Percentiles rank a stretch among this genome's conserved stretches.
These are phyloP conservation scores for Mentha longifolia DNA, from an alignment of 257 asterid species.

Conservation along the genomic window DNA sequence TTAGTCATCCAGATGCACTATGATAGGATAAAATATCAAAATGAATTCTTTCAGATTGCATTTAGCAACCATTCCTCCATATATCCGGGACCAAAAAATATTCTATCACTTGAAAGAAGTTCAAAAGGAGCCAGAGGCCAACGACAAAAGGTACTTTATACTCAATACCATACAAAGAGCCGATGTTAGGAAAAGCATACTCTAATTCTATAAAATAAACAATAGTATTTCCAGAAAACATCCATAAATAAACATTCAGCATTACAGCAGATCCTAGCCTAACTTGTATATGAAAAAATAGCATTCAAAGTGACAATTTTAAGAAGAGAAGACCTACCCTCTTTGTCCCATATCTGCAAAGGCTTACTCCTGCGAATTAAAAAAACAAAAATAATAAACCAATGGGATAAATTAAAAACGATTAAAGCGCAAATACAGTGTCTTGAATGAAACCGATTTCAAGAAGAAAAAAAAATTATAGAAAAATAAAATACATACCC, in stretches of 20 bases:
- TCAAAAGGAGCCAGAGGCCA: conserved; percentile 7
- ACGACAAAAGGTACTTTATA: neutral
- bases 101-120: conserved; percentile 2
- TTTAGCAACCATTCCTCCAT: neutral
- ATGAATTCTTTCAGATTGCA: neutral
- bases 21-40: neutral
- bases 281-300: neutral
- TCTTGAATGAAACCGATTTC: neutral
- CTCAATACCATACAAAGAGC: neutral
- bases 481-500: conserved; percentile 57
- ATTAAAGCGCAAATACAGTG: neutral
- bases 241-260: neutral
- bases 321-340: conserved; percentile 47
- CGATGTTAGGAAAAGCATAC: neutral
- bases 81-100: neutral
- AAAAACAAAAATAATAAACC: neutral
- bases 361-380: conserved; percentile 85
- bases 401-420: conserved; percentile 4
- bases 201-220: neutral
- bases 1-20: neutral
- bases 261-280: conserved; percentile 21
- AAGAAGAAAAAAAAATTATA: neutral
- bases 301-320: neutral
- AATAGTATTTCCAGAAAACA: neutral
- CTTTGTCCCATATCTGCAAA: conserved; percentile 98